Evolutionary conservation across 2,329 filamentous ascomycete genomes (phyloP), one percentile per base, ranked within the genome.

Genomic region (Trichophyton simii): DNA sequence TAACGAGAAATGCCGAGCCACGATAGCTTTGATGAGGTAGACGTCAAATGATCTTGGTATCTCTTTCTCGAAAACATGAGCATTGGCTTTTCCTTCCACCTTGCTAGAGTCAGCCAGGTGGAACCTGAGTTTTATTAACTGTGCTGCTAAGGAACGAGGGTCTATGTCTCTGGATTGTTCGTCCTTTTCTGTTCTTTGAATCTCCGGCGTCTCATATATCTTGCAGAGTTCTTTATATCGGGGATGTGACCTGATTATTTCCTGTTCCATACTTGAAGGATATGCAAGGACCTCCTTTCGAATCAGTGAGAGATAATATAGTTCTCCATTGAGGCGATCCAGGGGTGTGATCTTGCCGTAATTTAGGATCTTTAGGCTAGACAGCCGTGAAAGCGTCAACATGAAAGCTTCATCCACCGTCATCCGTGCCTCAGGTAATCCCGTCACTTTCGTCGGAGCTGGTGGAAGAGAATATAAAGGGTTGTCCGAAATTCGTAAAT

Each of bases 231-330:
- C 85, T 0, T 72, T 68, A 71, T 88, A 97, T 3, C 90, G 81
- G 6, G 84, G 86, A 72, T 97, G 91, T 2, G 77, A 74, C 0
- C 71, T 73, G 2, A 88, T 71, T 0, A 95, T 80, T 31, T 78
- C 74, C 65, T 86, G 81, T 6, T 64, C 64, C 31, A 50, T 36
- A 11, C 41, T 36, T 57, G 67, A 63, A 0, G 72, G 68, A 2
- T 64, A 70, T 5, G 70, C 72, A 25, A 73, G 74, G n/a, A 96
- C 78, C 70, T 94, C 88, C 64, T 85, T 85, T 9, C 83, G 88
- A 62, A 96, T 94, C 60, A 88, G 83, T 0, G 87, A 89, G 9
- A 97, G 83, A 72, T 99, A 99, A 72, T 95, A 99, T 69, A 92
- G 86, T 68, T 97, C 94, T 3, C 91, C 91, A 69, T 97, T 94